Evolutionary conservation across 768 basidiomycete species (phyloP), one percentile per base, ranked within the genome.

Genomic region (Boletus sensibilis): DNA sequence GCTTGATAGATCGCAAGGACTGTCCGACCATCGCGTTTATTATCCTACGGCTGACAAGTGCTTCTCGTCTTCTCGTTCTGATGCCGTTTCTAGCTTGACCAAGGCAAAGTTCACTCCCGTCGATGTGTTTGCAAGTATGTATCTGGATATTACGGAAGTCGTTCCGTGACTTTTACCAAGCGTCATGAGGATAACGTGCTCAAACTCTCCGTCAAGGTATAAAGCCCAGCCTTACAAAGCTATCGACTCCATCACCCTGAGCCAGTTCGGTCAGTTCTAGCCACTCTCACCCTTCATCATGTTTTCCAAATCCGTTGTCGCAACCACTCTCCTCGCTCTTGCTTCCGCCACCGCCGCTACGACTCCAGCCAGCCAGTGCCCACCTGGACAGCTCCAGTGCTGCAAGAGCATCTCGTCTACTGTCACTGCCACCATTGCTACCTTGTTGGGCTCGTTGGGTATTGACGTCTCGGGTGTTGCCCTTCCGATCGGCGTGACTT

Each of bases 271-370:
- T 33, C 48, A 45, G 31, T 40, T 50, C 42, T 4, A 55, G 10
- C 21, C 16, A 11, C 29, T 31, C 41, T 39, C 48, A 48, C 27
- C 25, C 42, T 31, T 25, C 23, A 25, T 14, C 35, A 57, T 51
- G 55, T 59, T 52, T 27, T 3, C 45, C 16, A 56, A 56, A 21
- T 4, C 37, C 18, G 4, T 25, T 29, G 54, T 50, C 45, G 10
- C 43, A 2, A 45, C 49, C 13, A 50, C 37, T 31, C 20, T 58
- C 38, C 43, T 58, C 48, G 48, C 52, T 43, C 52, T 53, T 38
- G 52, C 39, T 34, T 39, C 45, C 3, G 20, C 27, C 10, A 12
- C 44, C 16, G 34, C 5, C 13, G 38, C 49, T 7, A 52, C 18
- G 4, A 5, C 14, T 18, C 39, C 43, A n/a, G 44, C 57, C 13